Base-by-base conservation (phyloP, 164 flowering plant species). In the Euptelea pleiosperma region DNA sequence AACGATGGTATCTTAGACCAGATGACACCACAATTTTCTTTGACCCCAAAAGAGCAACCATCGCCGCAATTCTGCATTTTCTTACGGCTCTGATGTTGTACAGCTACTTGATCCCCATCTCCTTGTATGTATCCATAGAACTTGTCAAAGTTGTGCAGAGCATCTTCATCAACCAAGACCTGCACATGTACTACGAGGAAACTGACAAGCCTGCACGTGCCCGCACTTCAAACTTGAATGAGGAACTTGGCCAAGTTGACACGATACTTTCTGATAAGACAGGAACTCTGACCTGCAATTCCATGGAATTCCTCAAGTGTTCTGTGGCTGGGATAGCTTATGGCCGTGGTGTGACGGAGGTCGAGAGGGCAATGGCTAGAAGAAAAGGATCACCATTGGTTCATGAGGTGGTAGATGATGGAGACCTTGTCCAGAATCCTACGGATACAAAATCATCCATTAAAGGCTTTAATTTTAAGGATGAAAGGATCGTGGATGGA, bases 241-340 rank as follows among this genome's bases (percentile, higher is more conserved):
- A 93, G 73, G 98, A 93, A 67, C 92, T 93, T 61, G 98, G 98
- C 33, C 98, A 90, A 64, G 93, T 93, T 44, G 81, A 84, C 66
- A 93, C 96, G 4, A 82, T 93, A 54, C 89, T 93, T 47, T 93
- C 98, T 19, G 98, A 93, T 65, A 93, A 93, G 63, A 93, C 98
- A 1, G 98, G 98, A 40, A 93, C 98, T 40, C 64, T 93, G 66
- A 93, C 98, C 10, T 87, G 98, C 73, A 93, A 93, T 60, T 87
- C 92, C 3, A 93, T 93, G 98, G 98, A 93, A 67, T 93, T 93
- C 62, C 62, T 90, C 60, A 93, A 93, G 73, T 93, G 86, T 69
- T 84, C 96, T 16, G 61, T 93, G 9, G 97, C 87, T 37, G 98
- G 98, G 51, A 80, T 73, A 22, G 96, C 98, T 42, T 93, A 90